Percentiles rank a stretch among this genome's conserved stretches.
Evolutionary conservation across 2,329 filamentous ascomycete genomes (phyloP).

Genomic region (Periconia sp.): DNA sequence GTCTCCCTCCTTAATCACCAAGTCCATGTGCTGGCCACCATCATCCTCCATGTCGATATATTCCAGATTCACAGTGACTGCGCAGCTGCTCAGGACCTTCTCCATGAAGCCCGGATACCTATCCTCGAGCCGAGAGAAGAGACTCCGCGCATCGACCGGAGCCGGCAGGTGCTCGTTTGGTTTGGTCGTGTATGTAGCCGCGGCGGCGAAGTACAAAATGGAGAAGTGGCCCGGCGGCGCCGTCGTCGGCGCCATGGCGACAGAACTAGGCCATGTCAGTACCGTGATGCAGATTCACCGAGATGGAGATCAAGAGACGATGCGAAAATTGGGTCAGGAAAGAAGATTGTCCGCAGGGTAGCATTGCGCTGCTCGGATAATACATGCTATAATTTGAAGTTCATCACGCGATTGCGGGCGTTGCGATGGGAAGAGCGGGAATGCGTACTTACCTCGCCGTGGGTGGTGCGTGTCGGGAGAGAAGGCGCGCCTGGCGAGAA

Average conservation of each 20-base stretch:
- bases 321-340: constrained; percentile 36
- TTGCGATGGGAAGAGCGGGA: neutral
- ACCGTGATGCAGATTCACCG: neutral
- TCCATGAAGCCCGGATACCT: constrained; percentile 72
- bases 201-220: constrained; percentile 81
- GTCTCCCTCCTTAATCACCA: constrained; percentile 71
- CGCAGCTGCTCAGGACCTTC: constrained; percentile 72
- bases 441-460: constrained; percentile 3
- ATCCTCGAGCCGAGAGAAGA: constrained; percentile 73
- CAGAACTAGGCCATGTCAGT: constrained; percentile 22
- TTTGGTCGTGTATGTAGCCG: constrained; percentile 73
- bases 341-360: constrained; percentile 39
- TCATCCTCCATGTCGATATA: constrained; percentile 74
- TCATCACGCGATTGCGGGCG: constrained; percentile 35
- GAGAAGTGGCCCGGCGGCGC: constrained; percentile 72
- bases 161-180: constrained; percentile 70
- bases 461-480: constrained; percentile 1
- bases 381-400: constrained; percentile 55
- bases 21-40: constrained; percentile 52
- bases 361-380: constrained; percentile 51
- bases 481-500: constrained; percentile 5
- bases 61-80: constrained; percentile 80
- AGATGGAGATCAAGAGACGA: neutral
- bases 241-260: constrained; percentile 50
- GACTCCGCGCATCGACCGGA: constrained; percentile 65